Percentiles rank a stretch among this genome's conserved stretches.
Evolutionary conservation across 768 basidiomycete species (phyloP).

Genomic region (Steccherinum ochraceum): DNA sequence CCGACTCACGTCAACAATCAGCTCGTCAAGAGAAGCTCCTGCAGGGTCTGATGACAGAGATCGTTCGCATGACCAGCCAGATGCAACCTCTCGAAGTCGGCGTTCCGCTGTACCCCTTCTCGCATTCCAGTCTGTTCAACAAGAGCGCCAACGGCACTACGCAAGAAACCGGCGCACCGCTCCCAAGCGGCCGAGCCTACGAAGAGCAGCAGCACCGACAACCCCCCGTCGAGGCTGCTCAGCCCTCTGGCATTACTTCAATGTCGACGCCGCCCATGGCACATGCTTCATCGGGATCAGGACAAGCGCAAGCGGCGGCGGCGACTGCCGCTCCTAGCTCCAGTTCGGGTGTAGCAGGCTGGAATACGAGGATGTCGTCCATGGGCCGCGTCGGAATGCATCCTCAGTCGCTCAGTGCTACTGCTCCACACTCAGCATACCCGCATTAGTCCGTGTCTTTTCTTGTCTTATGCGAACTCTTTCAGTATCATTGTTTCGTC

Average conservation of each 20-base stretch:
- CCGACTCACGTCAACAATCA: constrained; percentile 21
- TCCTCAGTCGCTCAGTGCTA: too few species aligned
- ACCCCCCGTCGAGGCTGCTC: not conserved
- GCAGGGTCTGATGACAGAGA: constrained; percentile 81
- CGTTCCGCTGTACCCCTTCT: constrained; percentile 77
- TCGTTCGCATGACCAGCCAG: constrained; percentile 76
- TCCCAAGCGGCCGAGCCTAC: constrained; percentile 15
- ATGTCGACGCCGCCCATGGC: not conserved
- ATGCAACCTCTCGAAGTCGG: constrained; percentile 76
- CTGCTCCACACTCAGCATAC: too few species aligned
- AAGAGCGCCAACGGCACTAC: constrained; percentile 13
- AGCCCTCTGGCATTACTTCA: not conserved
- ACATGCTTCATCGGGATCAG: not conserved
- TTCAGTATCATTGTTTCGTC: too few species aligned
- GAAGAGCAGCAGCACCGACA: constrained; percentile 1
- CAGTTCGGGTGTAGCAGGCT: not conserved
- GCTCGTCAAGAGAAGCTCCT: constrained; percentile 79
- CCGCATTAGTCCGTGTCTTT: too few species aligned
- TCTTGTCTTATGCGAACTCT: too few species aligned
- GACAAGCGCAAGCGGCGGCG: too few species aligned
- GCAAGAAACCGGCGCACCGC: constrained; percentile 15
- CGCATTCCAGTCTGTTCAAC: constrained; percentile 27
- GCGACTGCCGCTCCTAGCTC: not conserved
- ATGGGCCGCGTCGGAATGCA: not conserved
- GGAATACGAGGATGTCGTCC: not conserved